These are phyloP conservation scores for Podila horticola DNA, from an alignment of 192 early-diverging fungal species.

Conservation along the genomic window DNA sequence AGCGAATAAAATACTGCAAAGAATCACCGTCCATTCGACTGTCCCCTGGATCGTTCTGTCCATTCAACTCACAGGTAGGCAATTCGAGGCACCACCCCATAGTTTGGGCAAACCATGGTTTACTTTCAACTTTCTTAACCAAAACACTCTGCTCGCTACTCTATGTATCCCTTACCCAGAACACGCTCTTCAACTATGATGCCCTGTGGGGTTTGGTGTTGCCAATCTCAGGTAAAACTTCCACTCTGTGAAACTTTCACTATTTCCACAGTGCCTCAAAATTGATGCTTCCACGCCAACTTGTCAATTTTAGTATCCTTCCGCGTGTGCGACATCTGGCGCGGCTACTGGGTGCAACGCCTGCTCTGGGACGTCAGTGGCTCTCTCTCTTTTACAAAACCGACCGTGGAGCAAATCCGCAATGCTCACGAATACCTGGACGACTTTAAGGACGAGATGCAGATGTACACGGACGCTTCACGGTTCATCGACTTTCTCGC, in stretches of 20 bases:
- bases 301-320: background rate
- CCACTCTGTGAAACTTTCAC: too few relatives aligned
- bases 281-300: background rate
- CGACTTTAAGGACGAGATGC: background rate
- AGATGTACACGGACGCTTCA: background rate
- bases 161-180: background rate
- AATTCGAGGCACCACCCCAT: too few relatives aligned
- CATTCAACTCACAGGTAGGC: conserved; percentile 4
- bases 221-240: background rate
- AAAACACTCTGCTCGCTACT: background rate
- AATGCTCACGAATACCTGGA: background rate
- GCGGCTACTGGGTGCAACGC: too few relatives aligned
- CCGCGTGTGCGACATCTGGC: conserved; percentile 3
- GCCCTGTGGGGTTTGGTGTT: background rate
- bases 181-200: conserved; percentile 6
- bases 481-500: conserved; percentile 4
- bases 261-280: background rate
- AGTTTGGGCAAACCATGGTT: too few relatives aligned
- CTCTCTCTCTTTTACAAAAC: background rate
- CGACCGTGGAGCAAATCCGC: conserved; percentile 8
- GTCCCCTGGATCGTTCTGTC: background rate
- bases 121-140: background rate
- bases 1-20: background rate
- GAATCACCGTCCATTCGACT: background rate
- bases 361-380: conserved; percentile 1